These are phyloP conservation scores for Medakamo hakoo DNA, from an alignment of 139 green algal genomes.

Conservation along the genomic window DNA sequence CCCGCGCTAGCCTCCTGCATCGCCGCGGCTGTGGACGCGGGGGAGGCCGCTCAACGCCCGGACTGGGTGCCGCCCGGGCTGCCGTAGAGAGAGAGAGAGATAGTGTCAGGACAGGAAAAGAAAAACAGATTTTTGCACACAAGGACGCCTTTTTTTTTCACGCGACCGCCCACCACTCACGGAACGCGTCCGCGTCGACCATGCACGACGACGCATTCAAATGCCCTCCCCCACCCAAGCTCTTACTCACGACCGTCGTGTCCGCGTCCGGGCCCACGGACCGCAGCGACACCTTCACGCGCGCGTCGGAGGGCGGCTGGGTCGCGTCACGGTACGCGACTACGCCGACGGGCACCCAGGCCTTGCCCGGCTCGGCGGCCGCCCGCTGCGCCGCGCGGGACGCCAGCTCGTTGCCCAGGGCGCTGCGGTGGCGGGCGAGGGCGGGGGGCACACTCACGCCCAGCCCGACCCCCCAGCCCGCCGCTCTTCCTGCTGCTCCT, in stretches of 20 bases:
- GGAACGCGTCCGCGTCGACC: slow-evolving; percentile 6
- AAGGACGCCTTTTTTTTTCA: neutral
- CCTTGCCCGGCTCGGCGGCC: slow-evolving; percentile 2
- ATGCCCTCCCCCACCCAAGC: slow-evolving; percentile 33
- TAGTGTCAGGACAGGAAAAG: neutral
- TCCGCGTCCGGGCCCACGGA: slow-evolving; percentile 27
- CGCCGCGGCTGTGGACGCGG: too few species aligned
- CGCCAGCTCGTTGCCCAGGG: slow-evolving; percentile 37
- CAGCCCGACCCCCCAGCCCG: slow-evolving; percentile 19
- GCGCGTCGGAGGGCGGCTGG: neutral
- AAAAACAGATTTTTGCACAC: neutral
- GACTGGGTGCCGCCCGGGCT: too few species aligned
- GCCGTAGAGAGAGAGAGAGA: neutral
- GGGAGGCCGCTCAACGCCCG: too few species aligned
- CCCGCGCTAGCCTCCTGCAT: too few species aligned
- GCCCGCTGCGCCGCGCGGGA: slow-evolving; percentile 18
- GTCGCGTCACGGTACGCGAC: slow-evolving; percentile 23
- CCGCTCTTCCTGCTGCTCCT: neutral
- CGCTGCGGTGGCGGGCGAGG: slow-evolving; percentile 15
- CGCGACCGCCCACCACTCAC: slow-evolving; percentile 7
- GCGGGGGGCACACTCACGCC: slow-evolving; percentile 12
- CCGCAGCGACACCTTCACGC: slow-evolving; percentile 34
- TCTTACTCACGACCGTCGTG: slow-evolving; percentile 15
- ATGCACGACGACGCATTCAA: slow-evolving; percentile 26
- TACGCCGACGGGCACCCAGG: slow-evolving; percentile 12